Base-by-base conservation (phyloP, 78 protist genomes). In the Emiliania huxleyi region DNA sequence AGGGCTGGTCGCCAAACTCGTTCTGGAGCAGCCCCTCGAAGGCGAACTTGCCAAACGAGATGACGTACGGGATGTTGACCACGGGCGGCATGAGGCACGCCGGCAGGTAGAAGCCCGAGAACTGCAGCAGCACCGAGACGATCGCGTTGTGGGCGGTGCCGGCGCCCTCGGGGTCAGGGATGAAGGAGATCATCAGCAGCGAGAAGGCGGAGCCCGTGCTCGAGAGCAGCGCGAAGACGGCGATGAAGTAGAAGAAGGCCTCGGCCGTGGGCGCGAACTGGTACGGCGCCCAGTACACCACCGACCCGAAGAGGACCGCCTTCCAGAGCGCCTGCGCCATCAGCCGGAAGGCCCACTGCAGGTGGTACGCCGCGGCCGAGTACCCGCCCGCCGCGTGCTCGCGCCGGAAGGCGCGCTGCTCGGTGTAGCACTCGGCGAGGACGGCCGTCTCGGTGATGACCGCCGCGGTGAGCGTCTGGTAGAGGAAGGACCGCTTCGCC, bases 41-140 rank as follows among this genome's bases (percentile, higher is more conserved):
- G 75, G 75, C 75, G 75, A 23, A 62, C 33, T 62, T 62, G 75
- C 75, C 75, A 62, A 62, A 62, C 5, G 75, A 62, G 75, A 62
- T 19, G 75, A 26, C 3, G 75, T 62, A 62, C 2, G 75, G n/a
- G 75, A 21, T 26, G 75, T 62, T 62, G 75, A 62, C 75, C 11
- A 62, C 29, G 29, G 75, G 75, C 75, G 75, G 75, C 75, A 62
- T 62, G 75, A 62, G 75, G 75, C 75, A 62, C n/a, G 75, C n/a
- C 29, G 23, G 75, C 75, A 62, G 33, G 75, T 26, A 62, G 75
- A 62, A 62, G 75, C 75, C 75, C 8, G 75, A 62, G 75, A 23
- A 62, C 33, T 62, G 75, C 75, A 62, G 75, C 33, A 62, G 75
- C 23, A 62, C 75, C 29, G 75, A 8, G n/a, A 21, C 11, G 23